A percentile compares a stretch with the other conserved stretches of the same genome.
These are phyloP conservation scores for Liriodendron chinense DNA, from an alignment of 164 flowering plant species.

Conservation along the genomic window DNA sequence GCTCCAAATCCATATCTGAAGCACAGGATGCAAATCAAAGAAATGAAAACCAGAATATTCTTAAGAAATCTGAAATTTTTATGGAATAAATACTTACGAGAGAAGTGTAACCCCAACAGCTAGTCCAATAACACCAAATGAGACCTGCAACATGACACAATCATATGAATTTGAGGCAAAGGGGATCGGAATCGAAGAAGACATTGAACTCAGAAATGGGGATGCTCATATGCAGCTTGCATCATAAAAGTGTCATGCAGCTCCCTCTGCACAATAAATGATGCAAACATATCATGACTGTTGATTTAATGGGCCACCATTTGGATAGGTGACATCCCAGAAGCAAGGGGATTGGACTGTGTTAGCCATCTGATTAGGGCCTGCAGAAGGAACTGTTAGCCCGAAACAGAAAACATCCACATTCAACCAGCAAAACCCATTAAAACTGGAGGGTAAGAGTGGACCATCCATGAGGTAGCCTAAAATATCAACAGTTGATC, in stretches of 20 bases:
- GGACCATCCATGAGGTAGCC: no score
- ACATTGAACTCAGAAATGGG: no score
- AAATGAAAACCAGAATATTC: neutral
- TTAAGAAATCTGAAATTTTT: neutral
- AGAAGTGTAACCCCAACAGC: constrained; percentile 74
- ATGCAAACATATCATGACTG: no score
- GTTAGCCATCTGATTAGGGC: neutral
- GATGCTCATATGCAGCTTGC: no score
- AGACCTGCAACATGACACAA: constrained; percentile 49
- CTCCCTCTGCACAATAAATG: no score
- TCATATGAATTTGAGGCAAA: neutral
- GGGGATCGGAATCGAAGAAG: no score
- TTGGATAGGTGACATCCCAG: neutral
- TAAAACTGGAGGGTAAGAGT: no score
- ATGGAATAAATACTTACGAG: constrained; percentile 44
- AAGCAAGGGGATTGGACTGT: neutral
- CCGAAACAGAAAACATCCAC: no score
- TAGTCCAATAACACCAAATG: constrained; percentile 93
- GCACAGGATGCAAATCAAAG: neutral
- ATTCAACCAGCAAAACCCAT: no score
- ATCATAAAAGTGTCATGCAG: no score
- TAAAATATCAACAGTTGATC: no score
- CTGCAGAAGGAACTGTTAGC: neutral
- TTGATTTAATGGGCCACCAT: neutral
- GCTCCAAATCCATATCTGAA: constrained; percentile 97